A percentile compares a stretch with the other conserved stretches of the same genome.
These are phyloP conservation scores for Epithele typhae DNA, from an alignment of 768 basidiomycete species.

Conservation along the genomic window DNA sequence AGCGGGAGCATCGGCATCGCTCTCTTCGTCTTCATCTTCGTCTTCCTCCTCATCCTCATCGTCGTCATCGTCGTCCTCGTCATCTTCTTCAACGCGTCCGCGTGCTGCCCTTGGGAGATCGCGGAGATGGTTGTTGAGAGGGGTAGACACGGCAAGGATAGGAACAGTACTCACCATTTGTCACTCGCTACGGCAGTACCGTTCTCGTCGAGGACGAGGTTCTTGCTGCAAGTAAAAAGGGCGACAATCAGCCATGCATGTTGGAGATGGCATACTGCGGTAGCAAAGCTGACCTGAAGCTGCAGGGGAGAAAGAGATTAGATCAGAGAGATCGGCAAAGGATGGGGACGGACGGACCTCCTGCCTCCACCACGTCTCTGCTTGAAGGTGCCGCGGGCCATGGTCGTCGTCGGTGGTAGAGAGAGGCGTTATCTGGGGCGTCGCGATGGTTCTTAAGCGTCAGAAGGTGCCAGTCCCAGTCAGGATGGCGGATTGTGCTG, in stretches of 20 bases:
- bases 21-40: slow-evolving; percentile 43
- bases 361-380: slow-evolving; percentile 85
- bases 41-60: slow-evolving; percentile 41
- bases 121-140: not conserved
- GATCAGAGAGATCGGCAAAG: slow-evolving; percentile 8
- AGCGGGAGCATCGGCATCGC: slow-evolving; percentile 28
- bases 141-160: too few relatives aligned
- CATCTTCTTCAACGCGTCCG: slow-evolving; percentile 23
- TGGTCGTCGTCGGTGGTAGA: slow-evolving; percentile 1
- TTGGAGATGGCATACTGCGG: too few relatives aligned
- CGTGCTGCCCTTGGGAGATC: slow-evolving; percentile 16
- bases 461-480: too few relatives aligned
- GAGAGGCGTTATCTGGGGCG: too few relatives aligned
- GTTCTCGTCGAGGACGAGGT: slow-evolving; percentile 54
- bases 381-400: slow-evolving; percentile 71
- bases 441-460: too few relatives aligned
- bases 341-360: slow-evolving; percentile 26
- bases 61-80: slow-evolving; percentile 35
- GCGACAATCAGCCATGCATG: not conserved
- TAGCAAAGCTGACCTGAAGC: slow-evolving; percentile 83
- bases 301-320: slow-evolving; percentile 6
- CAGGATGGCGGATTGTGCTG: too few relatives aligned
- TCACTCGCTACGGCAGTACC: slow-evolving; percentile 49
- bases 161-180: slow-evolving; percentile 36
- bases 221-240: slow-evolving; percentile 38